Conservation (phyloP, 495 filamentous ascomycete species). For the Talaromyces stipitatus region DNA sequence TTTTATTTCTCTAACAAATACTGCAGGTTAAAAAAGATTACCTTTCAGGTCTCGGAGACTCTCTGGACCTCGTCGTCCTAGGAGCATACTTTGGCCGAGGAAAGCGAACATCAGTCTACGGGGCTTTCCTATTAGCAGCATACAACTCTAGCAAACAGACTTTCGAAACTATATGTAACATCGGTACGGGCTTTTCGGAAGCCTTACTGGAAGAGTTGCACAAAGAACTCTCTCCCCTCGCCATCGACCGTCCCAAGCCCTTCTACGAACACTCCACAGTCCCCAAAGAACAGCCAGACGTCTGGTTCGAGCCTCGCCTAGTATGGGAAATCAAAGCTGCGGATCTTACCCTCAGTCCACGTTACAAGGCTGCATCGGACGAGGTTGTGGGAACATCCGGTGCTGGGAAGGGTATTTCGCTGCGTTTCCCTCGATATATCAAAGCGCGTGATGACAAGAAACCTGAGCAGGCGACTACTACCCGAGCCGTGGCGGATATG, state of each 20-base stretch:
- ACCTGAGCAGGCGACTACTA: slow-evolving; percentile 80
- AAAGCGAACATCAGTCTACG: slow-evolving; percentile 91
- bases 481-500: slow-evolving; percentile 85
- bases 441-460: slow-evolving; percentile 90
- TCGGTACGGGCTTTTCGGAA: slow-evolving; percentile 95
- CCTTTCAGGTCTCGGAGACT: slow-evolving; percentile 85
- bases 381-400: slow-evolving; percentile 46
- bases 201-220: slow-evolving; percentile 76
- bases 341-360: slow-evolving; percentile 83
- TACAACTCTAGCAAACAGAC: slow-evolving; percentile 71
- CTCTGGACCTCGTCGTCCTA: slow-evolving; percentile 90
- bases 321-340: slow-evolving; percentile 99
- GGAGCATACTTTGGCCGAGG: slow-evolving; percentile 92
- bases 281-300: slow-evolving; percentile 89
- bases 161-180: slow-evolving; percentile 96
- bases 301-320: slow-evolving; percentile 91
- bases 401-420: slow-evolving; percentile 73
- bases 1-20: slow-evolving; percentile 10
- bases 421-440: slow-evolving; percentile 90
- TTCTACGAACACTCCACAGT: slow-evolving; percentile 83
- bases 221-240: slow-evolving; percentile 54
- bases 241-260: slow-evolving; percentile 86
- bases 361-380: slow-evolving; percentile 76
- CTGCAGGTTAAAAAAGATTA: slow-evolving; percentile 92
- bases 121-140: slow-evolving; percentile 89